These are phyloP conservation scores for Raddia distichophylla DNA, from an alignment of 176 grass and related monocot species.

Conservation along the genomic window DNA sequence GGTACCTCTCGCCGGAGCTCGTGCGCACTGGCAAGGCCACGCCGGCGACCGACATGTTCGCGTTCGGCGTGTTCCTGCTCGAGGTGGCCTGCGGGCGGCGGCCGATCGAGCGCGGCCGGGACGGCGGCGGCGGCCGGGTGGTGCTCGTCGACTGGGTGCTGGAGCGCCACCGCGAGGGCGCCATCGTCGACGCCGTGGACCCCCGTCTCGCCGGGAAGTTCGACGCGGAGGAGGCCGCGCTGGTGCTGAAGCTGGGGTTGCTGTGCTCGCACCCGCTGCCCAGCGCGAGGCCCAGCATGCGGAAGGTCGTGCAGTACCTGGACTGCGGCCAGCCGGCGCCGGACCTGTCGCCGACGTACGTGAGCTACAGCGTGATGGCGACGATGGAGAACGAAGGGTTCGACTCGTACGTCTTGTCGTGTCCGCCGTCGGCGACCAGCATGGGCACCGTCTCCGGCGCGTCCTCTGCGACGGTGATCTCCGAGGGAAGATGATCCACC, in stretches of 20 bases:
- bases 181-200: slow-evolving; percentile 26
- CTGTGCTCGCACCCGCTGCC: slow-evolving; percentile 36
- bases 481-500: slow-evolving; percentile 29
- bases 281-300: slow-evolving; percentile 32
- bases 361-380: slow-evolving; percentile 30
- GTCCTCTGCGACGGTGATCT: neutral
- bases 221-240: neutral
- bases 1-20: slow-evolving; percentile 48
- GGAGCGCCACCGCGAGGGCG: slow-evolving; percentile 12
- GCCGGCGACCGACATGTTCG: slow-evolving; percentile 35
- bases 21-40: slow-evolving; percentile 34
- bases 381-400: slow-evolving; percentile 33
- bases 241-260: slow-evolving; percentile 46
- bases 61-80: slow-evolving; percentile 39
- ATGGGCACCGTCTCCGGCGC: neutral
- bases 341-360: neutral
- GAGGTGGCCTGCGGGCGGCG: slow-evolving; percentile 44
- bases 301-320: slow-evolving; percentile 40
- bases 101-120: neutral
- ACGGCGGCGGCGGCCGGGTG: neutral
- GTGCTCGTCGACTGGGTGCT: slow-evolving; percentile 44
- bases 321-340: neutral
- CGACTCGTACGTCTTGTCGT: slow-evolving; percentile 5
- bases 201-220: neutral
- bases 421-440: neutral